These are phyloP conservation scores for Gossypium ekmanianum DNA, from an alignment of 345 rosid species.

Conservation along the genomic window DNA sequence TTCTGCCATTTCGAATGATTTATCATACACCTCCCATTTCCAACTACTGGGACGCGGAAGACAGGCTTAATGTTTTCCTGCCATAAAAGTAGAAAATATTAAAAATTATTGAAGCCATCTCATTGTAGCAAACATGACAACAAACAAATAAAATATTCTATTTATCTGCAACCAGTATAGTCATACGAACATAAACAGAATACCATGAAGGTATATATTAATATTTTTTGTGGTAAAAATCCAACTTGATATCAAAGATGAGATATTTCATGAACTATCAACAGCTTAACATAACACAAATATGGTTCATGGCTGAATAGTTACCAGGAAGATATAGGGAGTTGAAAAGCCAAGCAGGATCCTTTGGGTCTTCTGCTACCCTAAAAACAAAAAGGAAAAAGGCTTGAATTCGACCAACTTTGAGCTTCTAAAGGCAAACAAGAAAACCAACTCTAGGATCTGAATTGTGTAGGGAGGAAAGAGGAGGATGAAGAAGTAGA, in stretches of 20 bases:
- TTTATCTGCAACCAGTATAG: background rate
- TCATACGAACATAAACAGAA: background rate
- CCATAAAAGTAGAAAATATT: constrained; percentile 9
- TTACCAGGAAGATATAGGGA: background rate
- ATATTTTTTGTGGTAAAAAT: background rate
- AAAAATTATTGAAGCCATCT: constrained; percentile 1
- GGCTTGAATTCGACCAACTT: background rate
- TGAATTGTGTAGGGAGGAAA: background rate
- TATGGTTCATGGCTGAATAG: background rate
- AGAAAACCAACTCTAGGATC: background rate
- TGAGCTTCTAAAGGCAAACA: background rate
- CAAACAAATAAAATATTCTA: background rate
- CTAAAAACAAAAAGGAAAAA: background rate
- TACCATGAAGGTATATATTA: background rate
- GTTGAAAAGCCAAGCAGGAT: background rate
- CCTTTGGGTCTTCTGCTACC: too few relatives aligned
- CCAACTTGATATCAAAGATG: background rate
- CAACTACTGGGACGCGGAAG: constrained; percentile 14
- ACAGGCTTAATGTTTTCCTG: constrained; percentile 11
- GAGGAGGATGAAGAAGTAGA: background rate
- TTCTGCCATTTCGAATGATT: constrained; percentile 42
- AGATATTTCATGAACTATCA: background rate
- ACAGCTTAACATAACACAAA: background rate
- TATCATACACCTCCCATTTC: constrained; percentile 63
- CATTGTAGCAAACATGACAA: background rate